Percentiles rank a stretch among this genome's conserved stretches.
These are phyloP conservation scores for Rubroboletus satanas DNA, from an alignment of 768 basidiomycete species.

Conservation along the genomic window DNA sequence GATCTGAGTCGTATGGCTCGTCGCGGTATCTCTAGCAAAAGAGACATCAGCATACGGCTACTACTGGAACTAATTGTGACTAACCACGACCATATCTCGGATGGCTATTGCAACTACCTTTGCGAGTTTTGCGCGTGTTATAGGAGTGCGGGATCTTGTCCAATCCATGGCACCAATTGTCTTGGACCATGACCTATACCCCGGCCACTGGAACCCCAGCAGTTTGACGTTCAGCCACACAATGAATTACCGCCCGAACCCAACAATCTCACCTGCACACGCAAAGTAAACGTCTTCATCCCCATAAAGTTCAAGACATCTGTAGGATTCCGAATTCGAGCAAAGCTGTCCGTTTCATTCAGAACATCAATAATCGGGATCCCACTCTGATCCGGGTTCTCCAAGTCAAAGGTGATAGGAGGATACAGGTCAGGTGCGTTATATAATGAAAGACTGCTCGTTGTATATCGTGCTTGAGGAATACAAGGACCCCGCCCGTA, in stretches of 20 bases:
- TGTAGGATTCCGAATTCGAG: slow-evolving; percentile 51
- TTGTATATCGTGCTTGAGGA: slow-evolving; percentile 23
- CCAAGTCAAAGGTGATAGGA: slow-evolving; percentile 57
- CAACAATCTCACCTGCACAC: slow-evolving; percentile 53
- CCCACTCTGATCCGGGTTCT: slow-evolving; percentile 51
- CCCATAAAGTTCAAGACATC: slow-evolving; percentile 56
- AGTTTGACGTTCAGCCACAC: not conserved
- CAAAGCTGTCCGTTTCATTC: slow-evolving; percentile 42
- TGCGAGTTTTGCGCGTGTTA: slow-evolving; percentile 68
- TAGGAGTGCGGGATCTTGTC: slow-evolving; percentile 68
- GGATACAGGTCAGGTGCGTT: slow-evolving; percentile 35
- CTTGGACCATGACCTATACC: slow-evolving; percentile 67
- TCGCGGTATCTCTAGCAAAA: slow-evolving; percentile 13
- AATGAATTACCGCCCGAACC: not conserved
- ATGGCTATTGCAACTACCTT: slow-evolving; percentile 72
- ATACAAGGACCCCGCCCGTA: slow-evolving; percentile 19
- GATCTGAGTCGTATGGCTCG: slow-evolving; percentile 6
- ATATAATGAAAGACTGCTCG: slow-evolving; percentile 5
- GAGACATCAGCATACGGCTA: slow-evolving; percentile 7
- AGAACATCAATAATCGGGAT: slow-evolving; percentile 61
- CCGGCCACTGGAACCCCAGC: slow-evolving; percentile 60
- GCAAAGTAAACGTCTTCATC: slow-evolving; percentile 72
- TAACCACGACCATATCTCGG: slow-evolving; percentile 58
- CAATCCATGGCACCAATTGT: slow-evolving; percentile 78
- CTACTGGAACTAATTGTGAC: not conserved